These are phyloP conservation scores for Ustulina deusta DNA, from an alignment of 2,329 filamentous ascomycete genomes.

Conservation along the genomic window DNA sequence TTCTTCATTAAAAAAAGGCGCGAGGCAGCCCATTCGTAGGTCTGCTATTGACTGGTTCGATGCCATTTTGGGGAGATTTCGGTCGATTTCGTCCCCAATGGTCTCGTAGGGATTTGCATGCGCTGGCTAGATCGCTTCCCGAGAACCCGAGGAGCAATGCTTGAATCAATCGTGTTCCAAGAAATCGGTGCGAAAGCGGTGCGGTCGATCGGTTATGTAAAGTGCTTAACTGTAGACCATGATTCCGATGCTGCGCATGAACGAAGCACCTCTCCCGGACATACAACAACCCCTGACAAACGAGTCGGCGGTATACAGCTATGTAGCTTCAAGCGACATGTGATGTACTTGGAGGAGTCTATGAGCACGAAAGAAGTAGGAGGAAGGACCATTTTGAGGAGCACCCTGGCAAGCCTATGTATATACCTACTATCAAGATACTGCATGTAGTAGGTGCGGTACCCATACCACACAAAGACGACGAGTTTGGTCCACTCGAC, in stretches of 20 bases:
- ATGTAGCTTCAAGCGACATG: conserved; percentile 22
- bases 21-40: conserved; percentile 66
- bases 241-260: conserved; percentile 41
- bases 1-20: conserved; percentile 75
- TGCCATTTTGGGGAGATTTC: conserved; percentile 32
- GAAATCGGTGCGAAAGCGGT: conserved; percentile 22
- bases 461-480: conserved; percentile 7
- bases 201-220: conserved; percentile 17
- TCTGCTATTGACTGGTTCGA: conserved; percentile 38
- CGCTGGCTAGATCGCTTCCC: conserved; percentile 14
- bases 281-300: conserved; percentile 39
- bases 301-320: conserved; percentile 28
- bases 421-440: conserved; percentile 17
- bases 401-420: conserved; percentile 34
- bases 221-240: conserved; percentile 36
- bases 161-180: conserved; percentile 8
- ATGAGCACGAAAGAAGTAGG: conserved; percentile 35
- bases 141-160: conserved; percentile 4
- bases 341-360: conserved; percentile 23
- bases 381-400: conserved; percentile 37
- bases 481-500: conserved; percentile 32
- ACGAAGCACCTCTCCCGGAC: conserved; percentile 45
- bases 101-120: conserved; percentile 5
- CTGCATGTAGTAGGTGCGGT: conserved; percentile 19
- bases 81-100: conserved; percentile 15